Evolutionary conservation across 805 yeast species (phyloP).

Genomic region (Brettanomyces sp.): DNA sequence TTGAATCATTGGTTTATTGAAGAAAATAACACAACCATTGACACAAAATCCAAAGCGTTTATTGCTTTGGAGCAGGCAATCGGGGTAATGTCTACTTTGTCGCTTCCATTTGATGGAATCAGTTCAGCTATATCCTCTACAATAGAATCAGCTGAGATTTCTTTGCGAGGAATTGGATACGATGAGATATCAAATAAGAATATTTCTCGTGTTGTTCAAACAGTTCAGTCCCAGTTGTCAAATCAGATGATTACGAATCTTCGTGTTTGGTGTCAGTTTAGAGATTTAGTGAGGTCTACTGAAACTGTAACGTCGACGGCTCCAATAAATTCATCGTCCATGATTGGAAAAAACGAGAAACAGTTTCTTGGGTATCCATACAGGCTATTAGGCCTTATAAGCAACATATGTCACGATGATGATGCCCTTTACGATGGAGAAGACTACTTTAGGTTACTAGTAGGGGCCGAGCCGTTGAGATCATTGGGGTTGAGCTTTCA

Average conservation of each 20-base stretch:
- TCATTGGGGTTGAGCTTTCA: slow-evolving; percentile 36
- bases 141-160: slow-evolving; percentile 55
- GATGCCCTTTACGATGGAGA: slow-evolving; percentile 23
- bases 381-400: slow-evolving; percentile 34
- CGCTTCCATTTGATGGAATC: slow-evolving; percentile 24
- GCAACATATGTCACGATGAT: slow-evolving; percentile 41
- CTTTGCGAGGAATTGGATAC: slow-evolving; percentile 44
- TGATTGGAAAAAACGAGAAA: slow-evolving; percentile 5
- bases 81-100: slow-evolving; percentile 12
- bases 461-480: slow-evolving; percentile 40
- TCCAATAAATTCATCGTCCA: not conserved
- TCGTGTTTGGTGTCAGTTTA: slow-evolving; percentile 32
- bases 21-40: slow-evolving; percentile 10
- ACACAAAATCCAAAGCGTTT: slow-evolving; percentile 13
- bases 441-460: slow-evolving; percentile 48
- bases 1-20: slow-evolving; percentile 22
- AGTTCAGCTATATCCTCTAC: slow-evolving; percentile 38
- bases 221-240: slow-evolving; percentile 45
- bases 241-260: slow-evolving; percentile 53
- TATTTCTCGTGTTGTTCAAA: slow-evolving; percentile 20
- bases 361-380: slow-evolving; percentile 20
- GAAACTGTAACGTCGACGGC: slow-evolving; percentile 12
- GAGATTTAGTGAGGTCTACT: slow-evolving; percentile 22
- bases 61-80: slow-evolving; percentile 18
- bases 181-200: slow-evolving; percentile 6